These are phyloP conservation scores for Calonectria pteridis DNA, from an alignment of 2,329 filamentous ascomycete genomes.

Conservation along the genomic window DNA sequence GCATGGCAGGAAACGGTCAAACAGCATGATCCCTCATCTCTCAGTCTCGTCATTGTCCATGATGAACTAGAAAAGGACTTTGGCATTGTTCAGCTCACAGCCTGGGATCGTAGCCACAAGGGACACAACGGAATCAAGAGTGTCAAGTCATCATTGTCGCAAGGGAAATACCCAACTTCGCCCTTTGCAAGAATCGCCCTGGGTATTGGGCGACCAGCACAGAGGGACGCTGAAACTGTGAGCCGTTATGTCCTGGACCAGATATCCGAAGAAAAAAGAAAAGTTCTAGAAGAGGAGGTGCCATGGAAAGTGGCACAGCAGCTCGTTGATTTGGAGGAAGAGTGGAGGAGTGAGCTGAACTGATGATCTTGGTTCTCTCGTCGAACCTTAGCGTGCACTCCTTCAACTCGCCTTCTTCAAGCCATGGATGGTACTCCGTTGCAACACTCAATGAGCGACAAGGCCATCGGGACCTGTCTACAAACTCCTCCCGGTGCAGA, in stretches of 20 bases:
- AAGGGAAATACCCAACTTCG: constrained; percentile 54
- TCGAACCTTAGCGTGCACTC: neutral
- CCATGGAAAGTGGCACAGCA: constrained; percentile 64
- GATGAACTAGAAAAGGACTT: constrained; percentile 85
- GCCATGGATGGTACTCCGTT: neutral
- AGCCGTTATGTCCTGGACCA: constrained; percentile 81
- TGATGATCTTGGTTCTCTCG: constrained; percentile 15
- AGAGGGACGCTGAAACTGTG: constrained; percentile 75
- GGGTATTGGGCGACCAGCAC: constrained; percentile 87
- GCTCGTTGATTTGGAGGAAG: constrained; percentile 60
- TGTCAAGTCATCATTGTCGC: constrained; percentile 64
- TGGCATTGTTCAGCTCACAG: constrained; percentile 74
- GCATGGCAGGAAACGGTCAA: constrained; percentile 72
- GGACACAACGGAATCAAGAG: constrained; percentile 85
- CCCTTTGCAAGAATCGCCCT: constrained; percentile 76
- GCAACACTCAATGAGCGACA: too few relatives aligned
- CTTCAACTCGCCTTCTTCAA: neutral
- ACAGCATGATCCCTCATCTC: constrained; percentile 47
- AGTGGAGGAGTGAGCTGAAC: constrained; percentile 50
- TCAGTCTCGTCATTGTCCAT: constrained; percentile 81
- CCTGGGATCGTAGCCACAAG: constrained; percentile 72
- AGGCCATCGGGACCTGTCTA: too few relatives aligned
- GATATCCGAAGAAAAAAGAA: constrained; percentile 67
- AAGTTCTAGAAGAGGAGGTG: constrained; percentile 63
- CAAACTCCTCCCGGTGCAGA: neutral